Evolutionary conservation across 1,139 yeast species (phyloP), one percentile per base, ranked within the genome.

Genomic region (Suhomyces choctaworum): DNA sequence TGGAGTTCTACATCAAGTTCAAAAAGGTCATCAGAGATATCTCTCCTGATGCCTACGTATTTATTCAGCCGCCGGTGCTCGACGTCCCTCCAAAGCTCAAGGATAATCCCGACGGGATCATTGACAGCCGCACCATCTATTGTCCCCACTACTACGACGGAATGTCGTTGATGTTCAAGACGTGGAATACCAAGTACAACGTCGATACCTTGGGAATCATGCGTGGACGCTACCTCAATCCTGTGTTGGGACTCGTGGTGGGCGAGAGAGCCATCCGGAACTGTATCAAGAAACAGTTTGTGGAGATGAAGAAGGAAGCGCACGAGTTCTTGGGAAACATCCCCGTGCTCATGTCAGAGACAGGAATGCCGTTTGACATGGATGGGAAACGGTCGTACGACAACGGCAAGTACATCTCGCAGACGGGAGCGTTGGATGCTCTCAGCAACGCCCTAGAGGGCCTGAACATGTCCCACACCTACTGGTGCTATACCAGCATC

Each of bases 361-460:
- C 92, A n/a, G 98, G 98, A 3, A 86, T 90, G 82, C 97, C 98
- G 2, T 88, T 82, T 58, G 96, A 92, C 58, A 85, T 90, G 95
- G 92, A 90, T 55, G 72, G 76, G 40, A 83, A 82, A 50, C 65
- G 63, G 29, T 86, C 96, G 0, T 89, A 76, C 52, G 54, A 56
- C 1, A 71, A 69, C 36, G 88, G 90, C 1, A 75, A 79, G 42
- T 89, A 78, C 53, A 60, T 70, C 9, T 73, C 87, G 1, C 97
- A 90, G 52, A 82, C 85, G 3, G 68, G 76, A 5, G 96, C 97
- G 0, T 64, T 87, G 58, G 97, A 90, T 64, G 96, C 96, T 0
- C 59, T 89, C 31, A 72, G 82, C 16, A 76, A 66, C 50, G 97
- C 95, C 0, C 63, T 90, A 30, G 97, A 90, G 54, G 80, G 80